These are phyloP conservation scores for Corymbia citriodora DNA, from an alignment of 441 rosid genomes.

Conservation along the genomic window DNA sequence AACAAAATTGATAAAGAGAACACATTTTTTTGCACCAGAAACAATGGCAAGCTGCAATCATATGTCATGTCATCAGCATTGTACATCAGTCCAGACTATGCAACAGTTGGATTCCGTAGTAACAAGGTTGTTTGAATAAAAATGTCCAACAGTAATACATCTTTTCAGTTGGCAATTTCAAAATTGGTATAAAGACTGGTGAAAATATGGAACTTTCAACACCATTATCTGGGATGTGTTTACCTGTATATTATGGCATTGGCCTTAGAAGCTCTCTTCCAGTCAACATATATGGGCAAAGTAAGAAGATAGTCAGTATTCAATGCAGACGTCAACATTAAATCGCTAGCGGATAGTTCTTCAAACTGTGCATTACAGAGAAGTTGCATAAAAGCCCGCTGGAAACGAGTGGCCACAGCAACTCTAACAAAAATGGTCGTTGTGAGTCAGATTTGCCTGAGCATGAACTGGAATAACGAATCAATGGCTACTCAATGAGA, in stretches of 20 bases:
- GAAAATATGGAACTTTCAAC: neutral
- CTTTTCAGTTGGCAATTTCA: neutral
- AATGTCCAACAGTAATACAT: neutral
- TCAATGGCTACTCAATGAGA: constrained; percentile 1
- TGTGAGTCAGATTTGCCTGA: constrained; percentile 1
- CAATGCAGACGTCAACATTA: constrained; percentile 81
- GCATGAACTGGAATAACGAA: constrained; percentile 1
- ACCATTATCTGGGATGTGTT: neutral
- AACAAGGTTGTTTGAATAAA: neutral
- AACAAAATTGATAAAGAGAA: neutral
- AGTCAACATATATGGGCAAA: constrained; percentile 84
- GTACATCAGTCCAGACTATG: neutral
- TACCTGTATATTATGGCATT: constrained; percentile 92
- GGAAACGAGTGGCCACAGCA: constrained; percentile 80
- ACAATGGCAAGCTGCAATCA: neutral
- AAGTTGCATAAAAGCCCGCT: constrained; percentile 90
- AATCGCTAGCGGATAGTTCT: constrained; percentile 86
- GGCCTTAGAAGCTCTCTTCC: constrained; percentile 87
- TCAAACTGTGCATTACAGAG: constrained; percentile 83
- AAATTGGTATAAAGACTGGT: neutral
- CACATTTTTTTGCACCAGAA: neutral
- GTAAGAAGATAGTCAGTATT: constrained; percentile 93
- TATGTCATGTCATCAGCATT: neutral
- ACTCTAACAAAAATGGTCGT: constrained; percentile 38
- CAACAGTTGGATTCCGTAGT: neutral